A percentile compares a stretch with the other conserved stretches of the same genome.
Conservation (phyloP, 179 eudicot genomes). For the Sideroxylon spinosum region DNA sequence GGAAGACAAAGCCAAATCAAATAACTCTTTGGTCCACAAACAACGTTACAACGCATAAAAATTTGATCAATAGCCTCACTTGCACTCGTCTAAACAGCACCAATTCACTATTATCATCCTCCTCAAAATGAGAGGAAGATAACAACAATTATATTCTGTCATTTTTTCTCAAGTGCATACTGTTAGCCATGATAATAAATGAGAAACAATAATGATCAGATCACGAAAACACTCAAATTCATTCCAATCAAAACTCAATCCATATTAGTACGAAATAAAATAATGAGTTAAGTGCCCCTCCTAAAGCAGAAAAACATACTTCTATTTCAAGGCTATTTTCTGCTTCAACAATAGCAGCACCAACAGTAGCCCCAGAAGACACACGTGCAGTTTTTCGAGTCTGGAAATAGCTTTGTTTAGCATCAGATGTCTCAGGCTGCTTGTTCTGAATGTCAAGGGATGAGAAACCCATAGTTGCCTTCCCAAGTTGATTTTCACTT, state of each 20-base stretch:
- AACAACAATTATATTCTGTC: neutral
- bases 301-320: conserved; percentile 46
- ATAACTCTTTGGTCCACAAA: too few relatives aligned
- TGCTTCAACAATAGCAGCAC: conserved; percentile 91
- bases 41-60: too few relatives aligned
- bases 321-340: conserved; percentile 68
- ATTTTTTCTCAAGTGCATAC: neutral
- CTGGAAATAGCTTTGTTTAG: conserved; percentile 19
- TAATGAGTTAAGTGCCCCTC: conserved; percentile 21
- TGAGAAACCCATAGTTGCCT: conserved; percentile 22
- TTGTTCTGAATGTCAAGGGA: conserved; percentile 24
- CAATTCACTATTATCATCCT: too few relatives aligned
- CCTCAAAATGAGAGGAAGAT: too few relatives aligned
- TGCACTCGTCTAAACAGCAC: too few relatives aligned
- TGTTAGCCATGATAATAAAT: neutral
- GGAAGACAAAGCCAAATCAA: too few relatives aligned
- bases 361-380: conserved; percentile 63
- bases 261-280: neutral
- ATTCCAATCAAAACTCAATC: neutral
- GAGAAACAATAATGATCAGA: neutral
- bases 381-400: conserved; percentile 57
- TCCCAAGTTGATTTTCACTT: conserved; percentile 21
- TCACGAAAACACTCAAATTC: neutral
- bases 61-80: too few relatives aligned
- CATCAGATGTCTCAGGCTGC: conserved; percentile 22